Percentiles rank a stretch among this genome's conserved stretches.
Evolutionary conservation across 164 flowering plant genomes (phyloP).

Genomic region (Tetrastigma voinierianum): DNA sequence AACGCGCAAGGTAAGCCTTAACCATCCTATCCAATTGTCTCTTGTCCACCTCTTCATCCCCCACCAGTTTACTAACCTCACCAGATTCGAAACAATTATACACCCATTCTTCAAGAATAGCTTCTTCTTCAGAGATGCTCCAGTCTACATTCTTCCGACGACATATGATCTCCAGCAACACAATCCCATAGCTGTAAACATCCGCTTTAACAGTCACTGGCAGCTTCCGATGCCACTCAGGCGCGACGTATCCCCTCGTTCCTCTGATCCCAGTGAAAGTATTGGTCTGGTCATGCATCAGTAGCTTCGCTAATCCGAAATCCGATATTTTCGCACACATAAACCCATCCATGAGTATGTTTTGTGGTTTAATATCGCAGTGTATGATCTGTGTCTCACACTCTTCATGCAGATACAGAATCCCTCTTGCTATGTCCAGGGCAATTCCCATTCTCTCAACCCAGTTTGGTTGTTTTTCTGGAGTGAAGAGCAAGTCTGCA

Average conservation of each 20-base stretch:
- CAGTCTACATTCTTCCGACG: constrained; percentile 13
- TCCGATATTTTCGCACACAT: constrained; percentile 13
- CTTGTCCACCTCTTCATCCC: constrained; percentile 12
- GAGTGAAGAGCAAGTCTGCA: constrained; percentile 15
- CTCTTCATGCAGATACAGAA: constrained; percentile 17
- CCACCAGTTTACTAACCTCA: constrained; percentile 14
- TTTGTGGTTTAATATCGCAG: constrained; percentile 20
- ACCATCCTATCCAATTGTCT: constrained; percentile 16
- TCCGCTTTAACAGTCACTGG: constrained; percentile 33
- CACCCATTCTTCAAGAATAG: constrained; percentile 30
- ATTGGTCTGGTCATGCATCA: constrained; percentile 10
- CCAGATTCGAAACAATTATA: constrained; percentile 23
- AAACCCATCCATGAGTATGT: constrained; percentile 17
- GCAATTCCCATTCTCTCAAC: constrained; percentile 14
- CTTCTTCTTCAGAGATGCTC: constrained; percentile 15
- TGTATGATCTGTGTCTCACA: constrained; percentile 17
- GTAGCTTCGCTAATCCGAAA: constrained; percentile 20
- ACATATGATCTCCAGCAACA: constrained; percentile 26
- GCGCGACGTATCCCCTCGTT: constrained; percentile 42
- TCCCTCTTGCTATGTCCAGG: constrained; percentile 12
- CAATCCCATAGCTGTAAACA: constrained; percentile 39
- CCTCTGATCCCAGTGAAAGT: constrained; percentile 32
- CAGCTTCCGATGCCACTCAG: constrained; percentile 33
- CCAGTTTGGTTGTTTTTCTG: constrained; percentile 9
- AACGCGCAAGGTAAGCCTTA: constrained; percentile 16